Conservation (phyloP, 1,284 basidiomycete species). For the Pisolithus thermaeus region DNA sequence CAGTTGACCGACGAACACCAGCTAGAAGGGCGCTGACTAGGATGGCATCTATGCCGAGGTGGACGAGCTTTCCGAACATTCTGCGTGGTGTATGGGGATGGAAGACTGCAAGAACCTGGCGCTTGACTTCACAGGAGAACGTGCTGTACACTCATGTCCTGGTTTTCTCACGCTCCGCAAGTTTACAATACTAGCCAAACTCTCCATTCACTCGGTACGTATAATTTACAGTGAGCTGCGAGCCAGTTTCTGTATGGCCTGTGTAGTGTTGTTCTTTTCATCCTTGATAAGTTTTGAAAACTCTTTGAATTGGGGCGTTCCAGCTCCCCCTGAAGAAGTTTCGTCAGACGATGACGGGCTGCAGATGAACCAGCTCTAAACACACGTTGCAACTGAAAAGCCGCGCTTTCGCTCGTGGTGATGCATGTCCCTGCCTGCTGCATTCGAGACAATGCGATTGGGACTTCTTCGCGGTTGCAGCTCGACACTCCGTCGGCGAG, state of each 20-base stretch:
- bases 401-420: conserved; percentile 76
- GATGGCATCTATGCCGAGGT: conserved; percentile 70
- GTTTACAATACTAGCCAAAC: no score
- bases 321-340: conserved; percentile 50
- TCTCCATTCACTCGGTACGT: background rate
- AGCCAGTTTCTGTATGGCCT: conserved; percentile 30
- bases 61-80: conserved; percentile 64
- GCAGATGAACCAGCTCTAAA: conserved; percentile 11
- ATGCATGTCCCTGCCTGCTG: conserved; percentile 72
- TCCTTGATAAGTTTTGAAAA: conserved; percentile 76
- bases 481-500: conserved; percentile 84
- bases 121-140: background rate
- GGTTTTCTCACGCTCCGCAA: background rate
- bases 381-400: conserved; percentile 71
- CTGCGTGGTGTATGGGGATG: conserved; percentile 6
- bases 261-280: conserved; percentile 58
- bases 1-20: conserved; percentile 73
- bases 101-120: background rate
- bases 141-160: background rate
- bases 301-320: conserved; percentile 63
- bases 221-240: conserved; percentile 20
- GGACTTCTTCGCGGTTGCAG: conserved; percentile 67
- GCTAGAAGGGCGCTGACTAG: conserved; percentile 75
- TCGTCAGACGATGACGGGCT: conserved; percentile 5
- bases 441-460: conserved; percentile 60